phyloP scores from a whole-genome alignment of 805 yeast genomes.

The Yarrowia sp. region DNA sequence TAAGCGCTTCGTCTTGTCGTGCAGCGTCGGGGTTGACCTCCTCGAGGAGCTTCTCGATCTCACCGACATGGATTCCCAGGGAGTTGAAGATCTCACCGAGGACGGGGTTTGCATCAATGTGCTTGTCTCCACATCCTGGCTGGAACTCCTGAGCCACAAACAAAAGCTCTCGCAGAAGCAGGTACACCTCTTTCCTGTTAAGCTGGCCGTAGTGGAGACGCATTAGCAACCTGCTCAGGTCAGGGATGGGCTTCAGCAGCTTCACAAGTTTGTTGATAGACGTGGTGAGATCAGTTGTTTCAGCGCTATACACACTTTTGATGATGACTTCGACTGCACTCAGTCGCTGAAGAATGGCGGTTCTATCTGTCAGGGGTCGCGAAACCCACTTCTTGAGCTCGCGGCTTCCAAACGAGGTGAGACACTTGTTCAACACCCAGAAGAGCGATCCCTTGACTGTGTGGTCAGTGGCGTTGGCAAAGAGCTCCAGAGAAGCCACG shows the following conservation, averaged over 20 bases:
- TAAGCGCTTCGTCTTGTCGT: slow-evolving; percentile 31
- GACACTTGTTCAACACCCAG: slow-evolving; percentile 79
- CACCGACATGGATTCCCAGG: not conserved
- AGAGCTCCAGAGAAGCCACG: slow-evolving; percentile 70
- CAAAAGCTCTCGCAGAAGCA: slow-evolving; percentile 9
- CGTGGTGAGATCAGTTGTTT: not conserved
- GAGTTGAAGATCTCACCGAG: slow-evolving; percentile 1
- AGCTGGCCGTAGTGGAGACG: slow-evolving; percentile 29
- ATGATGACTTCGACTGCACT: slow-evolving; percentile 49
- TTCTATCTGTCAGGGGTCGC: slow-evolving; percentile 60
- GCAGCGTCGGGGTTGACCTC: slow-evolving; percentile 32
- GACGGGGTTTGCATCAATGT: not conserved
- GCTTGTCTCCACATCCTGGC: not conserved
- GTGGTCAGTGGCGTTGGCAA: slow-evolving; percentile 58
- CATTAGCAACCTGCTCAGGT: slow-evolving; percentile 11
- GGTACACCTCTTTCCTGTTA: not conserved
- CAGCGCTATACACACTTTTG: not conserved
- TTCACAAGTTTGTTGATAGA: slow-evolving; percentile 40
- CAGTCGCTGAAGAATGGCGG: slow-evolving; percentile 56
- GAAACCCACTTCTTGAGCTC: slow-evolving; percentile 69
- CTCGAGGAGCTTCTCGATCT: not conserved
- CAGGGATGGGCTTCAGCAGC: slow-evolving; percentile 29
- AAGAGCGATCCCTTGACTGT: slow-evolving; percentile 64
- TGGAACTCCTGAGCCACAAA: slow-evolving; percentile 13
- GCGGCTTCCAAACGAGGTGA: slow-evolving; percentile 73